phyloP scores from a whole-genome alignment of 805 yeast species.

The Huiozyma naganishii region DNA sequence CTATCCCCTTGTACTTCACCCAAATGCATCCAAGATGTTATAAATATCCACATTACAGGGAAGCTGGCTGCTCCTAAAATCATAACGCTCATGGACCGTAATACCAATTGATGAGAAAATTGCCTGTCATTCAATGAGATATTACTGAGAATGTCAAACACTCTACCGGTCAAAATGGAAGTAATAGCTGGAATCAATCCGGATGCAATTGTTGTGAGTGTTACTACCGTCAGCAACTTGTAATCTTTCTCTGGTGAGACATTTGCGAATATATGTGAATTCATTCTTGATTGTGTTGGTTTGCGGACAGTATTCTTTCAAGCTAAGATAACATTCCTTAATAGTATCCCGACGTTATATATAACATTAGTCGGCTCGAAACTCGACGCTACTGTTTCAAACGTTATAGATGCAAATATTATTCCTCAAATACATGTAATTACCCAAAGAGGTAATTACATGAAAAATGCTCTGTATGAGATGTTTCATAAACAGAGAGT shows the following conservation, averaged over 20 bases:
- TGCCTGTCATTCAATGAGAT: conserved; percentile 14
- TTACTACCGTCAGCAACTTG: conserved; percentile 20
- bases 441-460: conserved; percentile 9
- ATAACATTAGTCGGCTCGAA: neutral
- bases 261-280: conserved; percentile 15
- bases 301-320: neutral
- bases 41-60: conserved; percentile 41
- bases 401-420: neutral
- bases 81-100: conserved; percentile 33
- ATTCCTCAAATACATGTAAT: conserved; percentile 6
- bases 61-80: conserved; percentile 38
- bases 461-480: neutral
- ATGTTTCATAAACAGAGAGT: too few species aligned
- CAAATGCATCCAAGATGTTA: conserved; percentile 50
- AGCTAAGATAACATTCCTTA: neutral
- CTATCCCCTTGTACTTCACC: conserved; percentile 63
- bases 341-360: too few species aligned
- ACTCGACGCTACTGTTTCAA: neutral
- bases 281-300: neutral
- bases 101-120: conserved; percentile 34
- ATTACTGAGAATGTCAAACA: conserved; percentile 38
- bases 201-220: conserved; percentile 35
- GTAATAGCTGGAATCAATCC: conserved; percentile 50
- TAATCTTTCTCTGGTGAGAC: conserved; percentile 16
- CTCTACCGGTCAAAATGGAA: conserved; percentile 55